These are phyloP conservation scores for Spathaspora sp. DNA, from an alignment of 805 yeast species.

Conservation along the genomic window DNA sequence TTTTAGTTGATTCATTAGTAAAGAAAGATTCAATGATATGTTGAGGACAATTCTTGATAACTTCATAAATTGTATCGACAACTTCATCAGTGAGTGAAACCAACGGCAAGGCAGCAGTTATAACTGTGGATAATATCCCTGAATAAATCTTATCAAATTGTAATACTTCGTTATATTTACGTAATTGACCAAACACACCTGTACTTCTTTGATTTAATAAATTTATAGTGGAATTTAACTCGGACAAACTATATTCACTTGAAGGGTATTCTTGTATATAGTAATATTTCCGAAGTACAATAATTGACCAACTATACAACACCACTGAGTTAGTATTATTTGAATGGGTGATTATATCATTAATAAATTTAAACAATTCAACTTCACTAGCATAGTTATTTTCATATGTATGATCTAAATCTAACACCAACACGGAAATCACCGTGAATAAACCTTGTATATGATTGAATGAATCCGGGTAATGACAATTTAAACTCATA, in stretches of 20 bases:
- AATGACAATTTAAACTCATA: constrained; percentile 18
- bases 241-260: not conserved
- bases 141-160: constrained; percentile 49
- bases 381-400: constrained; percentile 39
- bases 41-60: constrained; percentile 44
- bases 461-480: constrained; percentile 24
- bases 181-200: constrained; percentile 43
- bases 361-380: constrained; percentile 31
- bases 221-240: constrained; percentile 19
- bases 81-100: constrained; percentile 43
- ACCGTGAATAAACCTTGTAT: constrained; percentile 48
- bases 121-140: constrained; percentile 45
- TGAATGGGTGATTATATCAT: constrained; percentile 33
- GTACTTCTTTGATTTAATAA: constrained; percentile 38
- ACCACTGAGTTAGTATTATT: constrained; percentile 44
- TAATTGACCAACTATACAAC: constrained; percentile 64
- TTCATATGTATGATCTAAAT: constrained; percentile 49
- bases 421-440: constrained; percentile 50
- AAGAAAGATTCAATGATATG: constrained; percentile 44
- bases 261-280: constrained; percentile 38
- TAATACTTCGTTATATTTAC: constrained; percentile 37
- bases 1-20: constrained; percentile 38
- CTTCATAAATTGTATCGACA: constrained; percentile 38
- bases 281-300: constrained; percentile 49
- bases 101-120: constrained; percentile 46